Evolutionary conservation across 345 rosid species (phyloP).

Genomic region (Acer negundo): DNA sequence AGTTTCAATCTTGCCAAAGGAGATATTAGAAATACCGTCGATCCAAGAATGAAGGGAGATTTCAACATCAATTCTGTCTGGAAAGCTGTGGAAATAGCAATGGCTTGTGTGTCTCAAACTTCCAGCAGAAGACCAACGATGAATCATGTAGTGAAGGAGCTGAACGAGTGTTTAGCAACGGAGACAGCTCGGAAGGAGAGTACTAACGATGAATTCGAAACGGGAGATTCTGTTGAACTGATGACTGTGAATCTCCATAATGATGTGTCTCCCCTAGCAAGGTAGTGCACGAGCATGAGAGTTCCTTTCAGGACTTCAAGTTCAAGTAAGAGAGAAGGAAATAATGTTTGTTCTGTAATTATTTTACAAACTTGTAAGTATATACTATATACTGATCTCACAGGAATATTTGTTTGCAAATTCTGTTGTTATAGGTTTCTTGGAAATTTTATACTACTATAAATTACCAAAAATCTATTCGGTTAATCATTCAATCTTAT

Average conservation of each 20-base stretch:
- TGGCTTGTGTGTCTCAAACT: slow-evolving; percentile 38
- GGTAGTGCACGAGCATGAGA: not conserved
- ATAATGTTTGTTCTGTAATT: not conserved
- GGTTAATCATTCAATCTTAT: no score
- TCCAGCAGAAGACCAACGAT: slow-evolving; percentile 39
- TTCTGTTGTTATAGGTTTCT: not conserved
- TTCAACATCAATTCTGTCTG: slow-evolving; percentile 34
- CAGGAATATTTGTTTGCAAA: not conserved
- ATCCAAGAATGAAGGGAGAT: slow-evolving; percentile 39
- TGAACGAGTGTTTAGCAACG: slow-evolving; percentile 32
- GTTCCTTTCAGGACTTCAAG: not conserved
- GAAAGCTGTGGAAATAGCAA: slow-evolving; percentile 50
- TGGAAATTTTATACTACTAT: no score
- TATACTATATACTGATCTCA: not conserved
- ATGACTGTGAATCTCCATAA: not conserved
- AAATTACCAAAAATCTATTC: no score
- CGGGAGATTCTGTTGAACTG: not conserved
- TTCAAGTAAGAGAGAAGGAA: not conserved
- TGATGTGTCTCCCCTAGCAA: not conserved
- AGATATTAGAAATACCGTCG: slow-evolving; percentile 40
- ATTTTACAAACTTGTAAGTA: not conserved
- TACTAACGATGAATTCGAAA: not conserved
- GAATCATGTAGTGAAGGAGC: slow-evolving; percentile 32
- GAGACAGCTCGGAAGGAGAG: not conserved
- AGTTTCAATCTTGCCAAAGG: slow-evolving; percentile 33